Evolutionary conservation across 129 eudicot species (phyloP).

Genomic region (Ambrosia trifida): DNA sequence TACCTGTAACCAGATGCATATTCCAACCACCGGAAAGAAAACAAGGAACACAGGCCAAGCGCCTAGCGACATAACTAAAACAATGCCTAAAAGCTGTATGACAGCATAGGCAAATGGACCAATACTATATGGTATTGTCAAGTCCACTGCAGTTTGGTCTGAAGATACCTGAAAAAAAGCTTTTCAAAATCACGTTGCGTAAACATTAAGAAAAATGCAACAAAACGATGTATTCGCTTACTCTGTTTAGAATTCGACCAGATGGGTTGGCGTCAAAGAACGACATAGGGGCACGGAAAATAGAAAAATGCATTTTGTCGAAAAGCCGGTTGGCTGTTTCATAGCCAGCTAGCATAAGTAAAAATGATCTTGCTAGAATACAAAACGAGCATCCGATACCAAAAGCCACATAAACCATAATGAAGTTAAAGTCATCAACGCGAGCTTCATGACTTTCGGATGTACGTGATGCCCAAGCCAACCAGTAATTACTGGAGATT

Average conservation of each 20-base stretch:
- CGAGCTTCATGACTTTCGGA: constrained; percentile 51
- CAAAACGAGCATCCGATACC: constrained; percentile 75
- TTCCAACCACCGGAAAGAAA: constrained; percentile 65
- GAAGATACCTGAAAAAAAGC: constrained; percentile 68
- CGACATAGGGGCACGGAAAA: constrained; percentile 97
- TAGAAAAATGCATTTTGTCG: constrained; percentile 72
- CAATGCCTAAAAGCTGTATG: constrained; percentile 71
- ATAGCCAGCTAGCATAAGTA: constrained; percentile 54
- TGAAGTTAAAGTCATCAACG: constrained; percentile 48
- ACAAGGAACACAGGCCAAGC: constrained; percentile 90
- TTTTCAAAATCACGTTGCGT: background rate
- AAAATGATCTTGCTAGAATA: constrained; percentile 51
- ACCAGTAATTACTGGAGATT: constrained; percentile 85
- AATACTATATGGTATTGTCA: constrained; percentile 51
- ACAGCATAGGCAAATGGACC: constrained; percentile 52
- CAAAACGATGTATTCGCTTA: constrained; percentile 36
- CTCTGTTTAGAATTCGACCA: constrained; percentile 82
- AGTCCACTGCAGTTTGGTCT: constrained; percentile 83
- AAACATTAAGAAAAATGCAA: constrained; percentile 2
- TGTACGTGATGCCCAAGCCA: constrained; percentile 88
- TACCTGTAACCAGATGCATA: constrained; percentile 79
- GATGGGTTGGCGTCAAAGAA: constrained; percentile 96
- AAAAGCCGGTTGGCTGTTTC: constrained; percentile 76
- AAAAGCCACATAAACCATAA: constrained; percentile 66
- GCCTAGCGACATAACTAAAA: constrained; percentile 80